Percentiles rank a stretch among this genome's conserved stretches.
Conservation (phyloP, 345 rosid species). For the Bruguiera gymnorhiza region DNA sequence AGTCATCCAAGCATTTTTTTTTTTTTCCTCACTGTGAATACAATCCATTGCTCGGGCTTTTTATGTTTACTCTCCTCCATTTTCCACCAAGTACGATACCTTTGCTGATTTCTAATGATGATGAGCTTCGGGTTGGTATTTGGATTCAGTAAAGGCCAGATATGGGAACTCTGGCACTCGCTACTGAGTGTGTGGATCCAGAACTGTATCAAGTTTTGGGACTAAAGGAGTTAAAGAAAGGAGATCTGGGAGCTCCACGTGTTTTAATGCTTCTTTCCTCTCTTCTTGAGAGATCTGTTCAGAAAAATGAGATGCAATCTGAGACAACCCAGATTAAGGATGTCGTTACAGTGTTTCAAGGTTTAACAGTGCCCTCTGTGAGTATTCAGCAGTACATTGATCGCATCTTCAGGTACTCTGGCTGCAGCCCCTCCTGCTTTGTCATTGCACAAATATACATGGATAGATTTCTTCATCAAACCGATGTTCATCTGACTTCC, state of each 20-base stretch:
- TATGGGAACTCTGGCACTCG: slow-evolving; percentile 50
- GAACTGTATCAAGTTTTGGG: slow-evolving; percentile 56
- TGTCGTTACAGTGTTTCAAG: slow-evolving; percentile 54
- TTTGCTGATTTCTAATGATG: not conserved
- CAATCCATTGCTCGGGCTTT: too few relatives aligned
- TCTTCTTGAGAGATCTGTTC: slow-evolving; percentile 57
- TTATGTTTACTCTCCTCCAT: too few relatives aligned
- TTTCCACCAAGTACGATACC: not conserved
- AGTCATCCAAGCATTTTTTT: too few relatives aligned
- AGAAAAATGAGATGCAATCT: slow-evolving; percentile 37
- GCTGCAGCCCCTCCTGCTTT: slow-evolving; percentile 94
- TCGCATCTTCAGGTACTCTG: slow-evolving; percentile 78
- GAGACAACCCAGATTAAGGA: slow-evolving; percentile 34
- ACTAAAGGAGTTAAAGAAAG: slow-evolving; percentile 46
- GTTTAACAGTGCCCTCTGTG: slow-evolving; percentile 56
- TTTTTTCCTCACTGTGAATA: too few relatives aligned
- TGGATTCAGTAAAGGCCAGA: slow-evolving; percentile 23
- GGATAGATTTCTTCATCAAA: slow-evolving; percentile 50
- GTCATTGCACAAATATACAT: slow-evolving; percentile 69
- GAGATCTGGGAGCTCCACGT: slow-evolving; percentile 38
- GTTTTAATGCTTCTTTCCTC: slow-evolving; percentile 57
- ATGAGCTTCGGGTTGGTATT: slow-evolving; percentile 14
- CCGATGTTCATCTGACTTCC: slow-evolving; percentile 53
- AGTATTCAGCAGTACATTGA: slow-evolving; percentile 62
- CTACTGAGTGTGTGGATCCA: slow-evolving; percentile 29